Evolutionary conservation across 768 basidiomycete genomes (phyloP), one percentile per base, ranked within the genome.

Genomic region (Lactarius evosmus): DNA sequence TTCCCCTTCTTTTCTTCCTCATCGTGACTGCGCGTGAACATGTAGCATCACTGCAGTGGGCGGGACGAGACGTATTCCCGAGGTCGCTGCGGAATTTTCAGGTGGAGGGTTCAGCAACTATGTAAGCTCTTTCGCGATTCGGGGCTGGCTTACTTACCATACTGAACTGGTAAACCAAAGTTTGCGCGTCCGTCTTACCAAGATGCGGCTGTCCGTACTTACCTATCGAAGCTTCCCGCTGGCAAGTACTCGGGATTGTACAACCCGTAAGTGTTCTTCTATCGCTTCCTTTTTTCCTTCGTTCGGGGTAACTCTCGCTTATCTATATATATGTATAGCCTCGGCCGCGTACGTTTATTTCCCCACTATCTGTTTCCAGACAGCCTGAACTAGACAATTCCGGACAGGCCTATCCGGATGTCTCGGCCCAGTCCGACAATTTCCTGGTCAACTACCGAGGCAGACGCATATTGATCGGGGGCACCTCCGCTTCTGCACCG

Each of bases 101-200:
- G 86, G 87, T 1, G 89, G 89, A 38, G 88, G 89, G 3, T 91
- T 90, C 75, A 88, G 87, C 71, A 79, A 89, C 67, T 83, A 85
- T 56, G 87, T 88, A 19, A 66, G 81, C 77, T 17, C 25, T 14
- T 9, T 25, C 17, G 6, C 27, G 6, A 8, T 30, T 30, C 22
- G 17, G 7, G 11, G 5, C 14, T 54, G 4, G 14, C 17, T 25
- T 19, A 3, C 14, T 33, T 19, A 7, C 40, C 16, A 46, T n/a
- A 40, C 30, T 60, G 49, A 59, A 34, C 32, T 27, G 78, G 87
- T 67, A 12, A 27, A 27, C 12, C 27, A 41, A 57, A 85, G 83
- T 86, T 84, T 70, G 0, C 66, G 22, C 80, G 79, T 25, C 87
- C 87, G 4, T 1, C 19, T 0, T 87, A 84, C 66, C 87, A 88